Conservation (phyloP, 306 rosid genomes). For the Vachellia collinsii region DNA sequence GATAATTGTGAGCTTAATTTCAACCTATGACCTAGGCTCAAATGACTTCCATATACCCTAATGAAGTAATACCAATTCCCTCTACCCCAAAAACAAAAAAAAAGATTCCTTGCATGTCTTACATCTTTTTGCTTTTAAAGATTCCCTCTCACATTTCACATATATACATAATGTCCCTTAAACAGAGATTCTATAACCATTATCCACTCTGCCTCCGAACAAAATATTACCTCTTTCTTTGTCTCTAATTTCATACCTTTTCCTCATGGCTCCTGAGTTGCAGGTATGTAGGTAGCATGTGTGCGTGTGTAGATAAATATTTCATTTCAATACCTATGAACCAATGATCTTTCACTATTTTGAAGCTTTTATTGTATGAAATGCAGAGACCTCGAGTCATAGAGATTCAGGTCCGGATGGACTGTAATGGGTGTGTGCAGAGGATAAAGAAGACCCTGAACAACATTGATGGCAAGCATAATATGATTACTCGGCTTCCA, state of each 20-base stretch:
- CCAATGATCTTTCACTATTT: slow-evolving; percentile 1
- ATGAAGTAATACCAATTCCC: slow-evolving; percentile 35
- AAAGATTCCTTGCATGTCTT: slow-evolving; percentile 75
- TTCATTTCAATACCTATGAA: not conserved
- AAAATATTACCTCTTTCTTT: slow-evolving; percentile 19
- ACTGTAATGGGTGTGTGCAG: slow-evolving; percentile 83
- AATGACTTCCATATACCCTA: slow-evolving; percentile 37
- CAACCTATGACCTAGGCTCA: slow-evolving; percentile 15
- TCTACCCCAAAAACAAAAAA: slow-evolving; percentile 27
- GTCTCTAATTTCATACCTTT: slow-evolving; percentile 27
- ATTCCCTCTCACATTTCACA: slow-evolving; percentile 55
- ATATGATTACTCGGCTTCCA: not conserved
- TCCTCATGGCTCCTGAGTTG: slow-evolving; percentile 59
- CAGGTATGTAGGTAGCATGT: slow-evolving; percentile 48
- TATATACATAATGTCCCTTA: slow-evolving; percentile 44
- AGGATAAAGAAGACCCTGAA: slow-evolving; percentile 74
- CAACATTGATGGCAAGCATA: slow-evolving; percentile 64
- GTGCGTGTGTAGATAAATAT: too few relatives aligned
- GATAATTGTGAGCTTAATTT: not conserved
- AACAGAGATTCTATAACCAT: slow-evolving; percentile 55
- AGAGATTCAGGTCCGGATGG: slow-evolving; percentile 76
- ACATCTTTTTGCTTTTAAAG: slow-evolving; percentile 51
- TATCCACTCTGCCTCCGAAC: slow-evolving; percentile 33
- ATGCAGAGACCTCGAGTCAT: slow-evolving; percentile 74
- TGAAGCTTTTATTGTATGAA: slow-evolving; percentile 14